Evolutionary conservation across 169 alveolate genomes (phyloP).

Genomic region (Babesia ovata): DNA sequence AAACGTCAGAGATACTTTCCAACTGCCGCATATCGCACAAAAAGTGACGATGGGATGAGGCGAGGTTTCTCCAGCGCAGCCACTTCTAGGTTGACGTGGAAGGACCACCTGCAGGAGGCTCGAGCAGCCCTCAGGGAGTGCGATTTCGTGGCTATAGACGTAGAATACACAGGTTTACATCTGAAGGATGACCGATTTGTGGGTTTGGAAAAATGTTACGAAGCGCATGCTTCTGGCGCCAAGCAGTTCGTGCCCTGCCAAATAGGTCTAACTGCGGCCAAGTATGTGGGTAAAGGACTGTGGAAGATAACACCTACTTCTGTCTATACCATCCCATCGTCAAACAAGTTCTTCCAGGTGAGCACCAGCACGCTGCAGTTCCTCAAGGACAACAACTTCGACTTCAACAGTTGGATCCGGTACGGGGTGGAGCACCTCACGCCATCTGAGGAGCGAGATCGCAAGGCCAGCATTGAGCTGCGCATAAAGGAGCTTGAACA

Average conservation of each 20-base stretch:
- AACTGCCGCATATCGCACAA: background rate
- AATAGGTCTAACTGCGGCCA: constrained; percentile 85
- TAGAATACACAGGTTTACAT: constrained; percentile 82
- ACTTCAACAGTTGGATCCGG: constrained; percentile 84
- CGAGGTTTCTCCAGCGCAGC: constrained; percentile 14
- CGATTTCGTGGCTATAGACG: constrained; percentile 80
- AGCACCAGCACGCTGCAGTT: constrained; percentile 78
- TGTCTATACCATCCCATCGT: constrained; percentile 79
- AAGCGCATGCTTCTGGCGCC: constrained; percentile 86
- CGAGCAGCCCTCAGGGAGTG: constrained; percentile 59
- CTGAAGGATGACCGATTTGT: constrained; percentile 79
- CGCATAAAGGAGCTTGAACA: constrained; percentile 65
- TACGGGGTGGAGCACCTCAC: constrained; percentile 81
- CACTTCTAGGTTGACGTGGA: constrained; percentile 55
- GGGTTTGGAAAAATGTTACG: constrained; percentile 84
- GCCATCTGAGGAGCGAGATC: constrained; percentile 78
- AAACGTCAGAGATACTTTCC: background rate
- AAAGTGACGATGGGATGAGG: background rate
- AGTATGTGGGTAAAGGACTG: constrained; percentile 34
- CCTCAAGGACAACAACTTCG: constrained; percentile 82
- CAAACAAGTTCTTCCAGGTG: constrained; percentile 75
- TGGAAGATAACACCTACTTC: constrained; percentile 86
- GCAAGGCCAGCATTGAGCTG: constrained; percentile 60
- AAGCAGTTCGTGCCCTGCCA: constrained; percentile 84
- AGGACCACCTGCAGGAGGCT: constrained; percentile 53